phyloP scores from a whole-genome alignment of 345 rosid genomes.

The Excoecaria cochinchinensis region DNA sequence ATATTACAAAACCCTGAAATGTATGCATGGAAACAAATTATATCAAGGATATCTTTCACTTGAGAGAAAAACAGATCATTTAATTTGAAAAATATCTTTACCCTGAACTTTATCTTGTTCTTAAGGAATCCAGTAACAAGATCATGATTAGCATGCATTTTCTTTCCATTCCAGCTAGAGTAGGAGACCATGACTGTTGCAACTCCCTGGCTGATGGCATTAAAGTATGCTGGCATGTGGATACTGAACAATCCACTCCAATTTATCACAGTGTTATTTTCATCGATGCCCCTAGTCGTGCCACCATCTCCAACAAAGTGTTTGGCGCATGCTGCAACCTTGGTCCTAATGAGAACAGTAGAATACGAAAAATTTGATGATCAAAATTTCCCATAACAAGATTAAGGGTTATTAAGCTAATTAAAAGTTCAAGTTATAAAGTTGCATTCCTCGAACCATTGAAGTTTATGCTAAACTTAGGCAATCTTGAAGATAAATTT shows the following conservation, averaged over 20 bases:
- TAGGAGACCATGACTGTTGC: constrained; percentile 46
- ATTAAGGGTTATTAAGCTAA: too few relatives aligned
- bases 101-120: constrained; percentile 34
- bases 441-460: too few relatives aligned
- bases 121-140: constrained; percentile 39
- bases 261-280: constrained; percentile 32
- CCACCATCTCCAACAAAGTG: constrained; percentile 45
- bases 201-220: constrained; percentile 28
- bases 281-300: constrained; percentile 33
- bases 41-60: neutral
- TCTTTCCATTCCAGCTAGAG: constrained; percentile 43
- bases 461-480: too few relatives aligned
- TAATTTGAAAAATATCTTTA: neutral
- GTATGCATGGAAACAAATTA: constrained; percentile 1
- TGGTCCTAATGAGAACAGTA: constrained; percentile 18
- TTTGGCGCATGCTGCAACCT: constrained; percentile 40
- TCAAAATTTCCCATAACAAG: neutral
- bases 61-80: neutral
- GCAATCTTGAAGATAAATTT: too few relatives aligned
- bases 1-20: constrained; percentile 28
- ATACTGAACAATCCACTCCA: constrained; percentile 15
- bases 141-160: constrained; percentile 39
- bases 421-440: neutral
- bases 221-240: constrained; percentile 40
- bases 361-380: neutral